These are phyloP conservation scores for Aspergillus incahuasiensis DNA, from an alignment of 495 filamentous ascomycete species.

Conservation along the genomic window DNA sequence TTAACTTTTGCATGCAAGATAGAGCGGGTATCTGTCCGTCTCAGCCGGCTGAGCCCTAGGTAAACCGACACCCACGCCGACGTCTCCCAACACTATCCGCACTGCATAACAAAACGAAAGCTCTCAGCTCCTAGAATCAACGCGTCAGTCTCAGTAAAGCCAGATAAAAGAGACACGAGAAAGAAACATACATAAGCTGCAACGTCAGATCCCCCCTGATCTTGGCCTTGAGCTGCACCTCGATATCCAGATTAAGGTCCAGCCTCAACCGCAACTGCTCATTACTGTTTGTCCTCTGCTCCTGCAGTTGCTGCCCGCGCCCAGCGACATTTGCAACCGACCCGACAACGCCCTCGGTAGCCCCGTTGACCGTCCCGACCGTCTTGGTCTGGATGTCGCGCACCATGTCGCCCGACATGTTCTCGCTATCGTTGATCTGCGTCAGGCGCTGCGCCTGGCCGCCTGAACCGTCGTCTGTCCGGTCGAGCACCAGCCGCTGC, in stretches of 20 bases:
- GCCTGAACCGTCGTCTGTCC: neutral
- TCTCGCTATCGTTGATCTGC: neutral
- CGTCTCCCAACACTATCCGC: too few relatives aligned
- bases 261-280: slow-evolving; percentile 73
- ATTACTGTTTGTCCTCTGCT: slow-evolving; percentile 13
- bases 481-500: neutral
- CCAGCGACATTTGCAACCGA: neutral
- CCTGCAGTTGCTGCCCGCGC: neutral
- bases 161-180: too few relatives aligned
- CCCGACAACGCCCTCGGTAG: slow-evolving; percentile 49
- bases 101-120: too few relatives aligned
- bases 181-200: slow-evolving; percentile 67
- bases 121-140: too few relatives aligned
- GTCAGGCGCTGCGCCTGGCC: neutral
- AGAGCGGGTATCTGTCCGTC: too few relatives aligned
- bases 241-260: slow-evolving; percentile 82
- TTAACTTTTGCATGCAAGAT: too few relatives aligned
- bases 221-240: slow-evolving; percentile 85
- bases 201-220: slow-evolving; percentile 87
- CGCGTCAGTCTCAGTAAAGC: too few relatives aligned
- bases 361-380: slow-evolving; percentile 49
- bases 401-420: slow-evolving; percentile 29
- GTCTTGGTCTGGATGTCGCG: slow-evolving; percentile 58
- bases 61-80: too few relatives aligned
- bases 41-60: too few relatives aligned